Base-by-base conservation (phyloP, 2,329 filamentous ascomycete species). In the Plectosphaerella sp. region DNA sequence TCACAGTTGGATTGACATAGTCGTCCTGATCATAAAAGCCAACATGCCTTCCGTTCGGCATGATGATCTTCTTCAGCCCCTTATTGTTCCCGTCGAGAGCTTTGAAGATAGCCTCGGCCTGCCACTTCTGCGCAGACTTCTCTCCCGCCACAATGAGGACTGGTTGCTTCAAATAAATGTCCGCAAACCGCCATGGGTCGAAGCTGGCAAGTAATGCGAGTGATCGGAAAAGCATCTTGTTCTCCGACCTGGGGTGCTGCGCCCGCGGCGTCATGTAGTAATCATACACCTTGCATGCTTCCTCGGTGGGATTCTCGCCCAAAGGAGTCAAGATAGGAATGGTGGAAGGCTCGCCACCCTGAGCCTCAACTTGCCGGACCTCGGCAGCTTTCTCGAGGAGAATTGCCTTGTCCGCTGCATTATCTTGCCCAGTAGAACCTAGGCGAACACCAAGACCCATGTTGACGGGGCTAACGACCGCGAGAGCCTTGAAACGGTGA, bases 231-330 rank as follows among this genome's bases (percentile, higher is more conserved):
- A 22, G 16, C 49, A 51, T 47, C 5, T 16, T 12, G 33, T 51
- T 51, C 20, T 41, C 10, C 8, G 49, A 45, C 9, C 15, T 46
- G 11, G 50, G 51, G 42, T 59, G 54, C 11, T 49, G 36, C 5
- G 54, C 58, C 8, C 58, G 54, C 18, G 46, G 33, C 0, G 57
- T 57, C 15, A 47, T 45, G 45, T 60, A 59, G 47, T 60, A 60
- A 16, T 53, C 51, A 10, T 45, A 51, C 1, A 48, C 52, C 15
- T 59, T 54, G 11, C 41, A 45, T 35, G 56, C 54, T 72, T 73
- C 5, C 49, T 64, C 3, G 65, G 68, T 12, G 64, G 78, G 6
- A 72, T 78, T 9, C 76, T 72, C 14, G 71, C 79, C 52, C 9
- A 39, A 33, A 15, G 25, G 41, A 3, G 49, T 45, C 7, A 49